Evolutionary conservation across 2,329 filamentous ascomycete species (phyloP).

Genomic region (Phyllosticta paracitricarpa): DNA sequence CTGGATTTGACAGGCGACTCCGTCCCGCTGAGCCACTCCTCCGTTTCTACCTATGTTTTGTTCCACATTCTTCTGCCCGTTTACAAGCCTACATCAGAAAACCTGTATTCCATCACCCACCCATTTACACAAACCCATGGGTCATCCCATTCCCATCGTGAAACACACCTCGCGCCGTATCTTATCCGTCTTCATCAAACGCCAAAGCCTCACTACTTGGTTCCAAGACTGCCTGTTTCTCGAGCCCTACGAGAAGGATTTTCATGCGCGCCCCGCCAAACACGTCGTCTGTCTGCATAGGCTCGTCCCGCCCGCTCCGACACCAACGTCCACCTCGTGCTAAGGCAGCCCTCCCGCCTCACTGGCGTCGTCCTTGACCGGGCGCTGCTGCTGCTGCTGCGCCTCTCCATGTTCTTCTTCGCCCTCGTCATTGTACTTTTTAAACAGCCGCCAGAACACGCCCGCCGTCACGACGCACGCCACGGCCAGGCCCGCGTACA

Average conservation of each 20-base stretch:
- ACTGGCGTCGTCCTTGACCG: neutral
- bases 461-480: conserved; percentile 40
- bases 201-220: neutral
- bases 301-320: neutral
- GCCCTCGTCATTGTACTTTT: conserved; percentile 9
- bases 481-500: conserved; percentile 50
- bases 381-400: neutral
- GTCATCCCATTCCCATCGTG: neutral
- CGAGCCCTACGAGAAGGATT: neutral
- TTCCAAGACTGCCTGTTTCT: neutral
- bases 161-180: neutral
- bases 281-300: neutral
- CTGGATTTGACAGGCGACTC: too few species aligned
- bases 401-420: neutral
- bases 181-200: neutral
- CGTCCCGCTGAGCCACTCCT: too few species aligned
- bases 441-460: conserved; percentile 45
- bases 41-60: too few species aligned
- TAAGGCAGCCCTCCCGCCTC: neutral
- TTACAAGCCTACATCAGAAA: too few species aligned
- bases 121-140: too few species aligned
- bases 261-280: neutral
- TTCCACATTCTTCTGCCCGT: too few species aligned
- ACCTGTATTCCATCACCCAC: too few species aligned
- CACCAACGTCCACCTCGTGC: neutral